A percentile compares a stretch with the other conserved stretches of the same genome.
Evolutionary conservation across 768 basidiomycete species (phyloP).

Genomic region (Postia placenta): DNA sequence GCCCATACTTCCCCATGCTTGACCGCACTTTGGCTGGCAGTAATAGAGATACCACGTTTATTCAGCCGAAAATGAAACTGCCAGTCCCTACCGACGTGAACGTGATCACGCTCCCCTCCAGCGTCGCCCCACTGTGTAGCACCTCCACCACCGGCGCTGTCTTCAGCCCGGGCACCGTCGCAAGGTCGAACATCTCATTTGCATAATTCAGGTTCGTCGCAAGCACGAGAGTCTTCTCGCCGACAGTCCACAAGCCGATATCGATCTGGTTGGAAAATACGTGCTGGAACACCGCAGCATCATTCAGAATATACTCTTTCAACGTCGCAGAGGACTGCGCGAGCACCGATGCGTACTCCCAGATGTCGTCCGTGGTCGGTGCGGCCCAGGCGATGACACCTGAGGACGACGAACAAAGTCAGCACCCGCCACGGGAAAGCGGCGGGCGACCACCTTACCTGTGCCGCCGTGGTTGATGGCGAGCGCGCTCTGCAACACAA

Average conservation of each 20-base stretch:
- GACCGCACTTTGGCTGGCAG: no score
- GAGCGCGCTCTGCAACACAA: conserved; percentile 56
- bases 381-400: conserved; percentile 36
- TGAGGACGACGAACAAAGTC: neutral
- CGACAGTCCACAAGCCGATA: conserved; percentile 29
- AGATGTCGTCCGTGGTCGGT: conserved; percentile 34
- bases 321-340: conserved; percentile 23
- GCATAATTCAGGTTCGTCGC: conserved; percentile 28
- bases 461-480: conserved; percentile 67
- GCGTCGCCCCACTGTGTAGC: conserved; percentile 22
- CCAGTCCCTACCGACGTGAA: conserved; percentile 22
- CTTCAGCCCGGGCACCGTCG: conserved; percentile 7
- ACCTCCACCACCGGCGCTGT: conserved; percentile 14
- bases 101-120: conserved; percentile 11
- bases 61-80: conserved; percentile 19
- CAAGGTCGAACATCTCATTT: conserved; percentile 14
- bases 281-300: conserved; percentile 20
- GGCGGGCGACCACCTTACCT: no score
- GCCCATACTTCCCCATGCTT: no score
- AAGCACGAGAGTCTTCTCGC: conserved; percentile 25
- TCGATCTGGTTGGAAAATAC: conserved; percentile 20
- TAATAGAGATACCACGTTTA: no score
- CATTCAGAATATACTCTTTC: conserved; percentile 26
- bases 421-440: conserved; percentile 17
- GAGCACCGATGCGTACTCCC: conserved; percentile 28